A percentile compares a stretch with the other conserved stretches of the same genome.
Evolutionary conservation across 345 rosid species (phyloP).

Genomic region (Geranium rotundifolium): DNA sequence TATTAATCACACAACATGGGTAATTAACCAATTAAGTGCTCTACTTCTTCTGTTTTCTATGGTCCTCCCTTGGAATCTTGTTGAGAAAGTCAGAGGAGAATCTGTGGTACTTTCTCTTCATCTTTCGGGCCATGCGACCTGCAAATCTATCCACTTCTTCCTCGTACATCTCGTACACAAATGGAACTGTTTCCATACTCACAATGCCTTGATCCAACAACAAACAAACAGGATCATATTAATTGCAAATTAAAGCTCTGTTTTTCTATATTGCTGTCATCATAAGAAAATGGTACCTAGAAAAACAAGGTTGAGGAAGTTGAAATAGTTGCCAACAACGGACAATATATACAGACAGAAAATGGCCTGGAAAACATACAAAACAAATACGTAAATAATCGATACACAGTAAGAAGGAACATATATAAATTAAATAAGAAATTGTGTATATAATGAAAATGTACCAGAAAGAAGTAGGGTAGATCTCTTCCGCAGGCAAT

Average conservation of each 20-base stretch:
- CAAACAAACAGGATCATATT: no score
- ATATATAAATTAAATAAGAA: no score
- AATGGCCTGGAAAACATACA: not conserved
- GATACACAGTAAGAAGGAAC: no score
- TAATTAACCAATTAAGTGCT: no score
- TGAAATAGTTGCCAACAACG: conserved; percentile 56
- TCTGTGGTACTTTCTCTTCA: conserved; percentile 32
- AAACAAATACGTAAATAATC: no score
- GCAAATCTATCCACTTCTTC: conserved; percentile 46
- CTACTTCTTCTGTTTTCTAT: conserved; percentile 45
- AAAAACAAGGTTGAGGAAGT: conserved; percentile 66
- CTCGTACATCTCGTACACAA: conserved; percentile 47
- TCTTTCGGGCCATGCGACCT: conserved; percentile 18
- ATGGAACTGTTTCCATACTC: conserved; percentile 53
- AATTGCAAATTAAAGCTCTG: no score
- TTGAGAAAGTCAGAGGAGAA: conserved; percentile 52
- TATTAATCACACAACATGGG: no score
- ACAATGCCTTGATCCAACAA: conserved; percentile 17
- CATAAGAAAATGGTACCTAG: conserved; percentile 33
- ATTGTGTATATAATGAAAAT: not conserved
- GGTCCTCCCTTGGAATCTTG: conserved; percentile 79
- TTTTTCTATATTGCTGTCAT: no score
- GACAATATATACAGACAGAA: conserved; percentile 51
- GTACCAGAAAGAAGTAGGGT: conserved; percentile 49
- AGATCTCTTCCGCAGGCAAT: conserved; percentile 62